These are phyloP conservation scores for Apiotrichum siamense DNA, from an alignment of 1,284 basidiomycete genomes.

Conservation along the genomic window DNA sequence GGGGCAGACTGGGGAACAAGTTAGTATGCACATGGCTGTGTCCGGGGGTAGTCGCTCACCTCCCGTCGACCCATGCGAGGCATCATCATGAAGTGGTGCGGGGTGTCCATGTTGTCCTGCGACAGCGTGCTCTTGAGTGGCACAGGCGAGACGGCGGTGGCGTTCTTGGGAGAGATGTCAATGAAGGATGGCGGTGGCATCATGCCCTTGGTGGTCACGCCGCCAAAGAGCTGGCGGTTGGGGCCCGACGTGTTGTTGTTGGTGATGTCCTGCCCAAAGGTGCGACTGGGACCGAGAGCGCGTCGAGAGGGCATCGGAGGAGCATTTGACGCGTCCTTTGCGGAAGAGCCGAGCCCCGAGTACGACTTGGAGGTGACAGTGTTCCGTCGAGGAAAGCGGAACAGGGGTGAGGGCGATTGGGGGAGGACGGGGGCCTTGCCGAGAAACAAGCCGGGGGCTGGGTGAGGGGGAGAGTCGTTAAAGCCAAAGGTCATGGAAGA, in stretches of 20 bases:
- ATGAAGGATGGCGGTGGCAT: constrained; percentile 39
- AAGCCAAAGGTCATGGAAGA: constrained; percentile 42
- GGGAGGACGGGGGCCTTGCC: constrained; percentile 20
- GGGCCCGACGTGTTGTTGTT: constrained; percentile 15
- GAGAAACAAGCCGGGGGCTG: constrained; percentile 10
- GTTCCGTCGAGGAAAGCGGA: neutral
- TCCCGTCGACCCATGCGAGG: constrained; percentile 29
- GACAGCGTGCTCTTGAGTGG: constrained; percentile 38
- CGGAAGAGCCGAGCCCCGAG: neutral
- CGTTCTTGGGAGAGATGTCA: too few species aligned
- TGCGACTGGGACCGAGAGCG: constrained; percentile 10
- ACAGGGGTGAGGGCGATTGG: constrained; percentile 8
- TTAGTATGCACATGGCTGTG: neutral
- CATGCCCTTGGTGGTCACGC: constrained; percentile 21
- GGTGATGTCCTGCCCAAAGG: constrained; percentile 39
- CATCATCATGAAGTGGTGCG: constrained; percentile 18
- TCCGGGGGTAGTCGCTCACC: constrained; percentile 23
- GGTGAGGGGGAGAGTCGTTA: constrained; percentile 23
- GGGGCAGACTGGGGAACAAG: constrained; percentile 15
- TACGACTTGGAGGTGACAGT: neutral
- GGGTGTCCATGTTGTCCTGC: constrained; percentile 31
- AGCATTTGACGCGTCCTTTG: neutral
- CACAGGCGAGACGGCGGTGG: constrained; percentile 9
- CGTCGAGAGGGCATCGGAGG: neutral
- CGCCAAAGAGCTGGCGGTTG: neutral